Evolutionary conservation across 768 basidiomycete genomes (phyloP), one percentile per base, ranked within the genome.

Genomic region (Mycena capillaripes): DNA sequence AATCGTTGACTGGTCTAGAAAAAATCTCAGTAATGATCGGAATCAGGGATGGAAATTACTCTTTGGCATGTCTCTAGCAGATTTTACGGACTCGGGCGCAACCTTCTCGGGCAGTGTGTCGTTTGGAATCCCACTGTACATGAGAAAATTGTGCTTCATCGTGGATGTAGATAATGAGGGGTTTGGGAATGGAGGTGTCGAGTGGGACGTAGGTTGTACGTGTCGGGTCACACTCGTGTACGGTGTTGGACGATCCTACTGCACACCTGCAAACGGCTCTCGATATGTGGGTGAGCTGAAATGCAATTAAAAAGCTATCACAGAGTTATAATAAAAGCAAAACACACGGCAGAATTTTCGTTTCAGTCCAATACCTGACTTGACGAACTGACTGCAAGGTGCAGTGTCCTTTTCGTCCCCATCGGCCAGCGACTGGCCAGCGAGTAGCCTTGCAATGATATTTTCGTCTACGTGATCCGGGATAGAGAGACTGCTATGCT

Each of bases 251-350:
- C 19, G 17, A 64, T 66, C 9, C n/a, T 19, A 2, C 23, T 11
- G 6, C 14, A 29, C 8, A 56, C 40, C 21, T n/a, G 27, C 19
- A 9, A 27, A 9, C 68, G 59, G 14, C 62, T 19, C 4, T 40
- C 16, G 25, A 69, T 69, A n/a, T 69, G 68, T 0, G 68, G 27
- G 17, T 61, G 59, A n/a, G 58, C 68, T 69, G n/a, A 38, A 21
- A 1, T 11, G n/a, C 9, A 19, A 16, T 34, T 19, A 38, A 42
- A 53, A 9, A 6, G 21, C 7, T 19, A 30, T 36, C 34, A 19
- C 4, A 11, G 25, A 55, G 30, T n/a, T 1, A n/a, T 2, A 42
- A 9, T 8, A 14, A 16, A n/a, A 23, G 44, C 10, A 6, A 32
- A n/a, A 27, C 58, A 6, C 25, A 69, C 50, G 52, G 57, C 68